Evolutionary conservation across 768 basidiomycete species (phyloP).

Genomic region (Naganishia vishniacii): DNA sequence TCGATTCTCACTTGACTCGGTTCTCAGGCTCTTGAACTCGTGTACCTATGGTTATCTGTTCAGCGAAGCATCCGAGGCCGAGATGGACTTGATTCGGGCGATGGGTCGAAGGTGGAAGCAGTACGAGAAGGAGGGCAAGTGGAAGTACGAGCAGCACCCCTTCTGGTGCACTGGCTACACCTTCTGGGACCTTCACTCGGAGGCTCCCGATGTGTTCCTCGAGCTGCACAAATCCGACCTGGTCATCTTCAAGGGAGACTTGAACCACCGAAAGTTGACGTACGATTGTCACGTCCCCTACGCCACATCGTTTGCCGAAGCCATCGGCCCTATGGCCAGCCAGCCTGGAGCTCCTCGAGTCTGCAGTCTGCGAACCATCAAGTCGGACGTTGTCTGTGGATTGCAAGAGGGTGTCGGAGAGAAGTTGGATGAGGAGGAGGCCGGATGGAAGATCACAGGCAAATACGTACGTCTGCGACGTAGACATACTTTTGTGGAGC

Average conservation of each 20-base stretch:
- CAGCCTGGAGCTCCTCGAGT: slow-evolving; percentile 80
- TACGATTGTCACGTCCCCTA: slow-evolving; percentile 51
- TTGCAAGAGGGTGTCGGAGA: slow-evolving; percentile 57
- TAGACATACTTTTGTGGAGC: too few species aligned
- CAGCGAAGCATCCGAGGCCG: slow-evolving; percentile 69
- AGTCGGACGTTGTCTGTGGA: slow-evolving; percentile 85
- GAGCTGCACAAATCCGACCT: slow-evolving; percentile 84
- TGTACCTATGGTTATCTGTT: slow-evolving; percentile 70
- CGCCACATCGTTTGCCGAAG: slow-evolving; percentile 76
- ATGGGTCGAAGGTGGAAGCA: slow-evolving; percentile 87
- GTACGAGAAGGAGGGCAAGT: slow-evolving; percentile 87
- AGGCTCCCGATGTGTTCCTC: slow-evolving; percentile 62
- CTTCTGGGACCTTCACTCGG: slow-evolving; percentile 53
- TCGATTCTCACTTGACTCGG: not conserved
- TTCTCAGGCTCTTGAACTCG: slow-evolving; percentile 39
- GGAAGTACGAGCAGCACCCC: slow-evolving; percentile 52
- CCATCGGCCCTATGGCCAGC: slow-evolving; percentile 88
- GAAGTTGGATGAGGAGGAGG: slow-evolving; percentile 72
- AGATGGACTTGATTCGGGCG: slow-evolving; percentile 70
- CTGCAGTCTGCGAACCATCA: slow-evolving; percentile 82
- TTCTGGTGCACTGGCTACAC: slow-evolving; percentile 81
- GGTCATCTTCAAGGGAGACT: slow-evolving; percentile 86
- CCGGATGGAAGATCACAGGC: slow-evolving; percentile 94
- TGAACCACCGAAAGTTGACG: slow-evolving; percentile 79
- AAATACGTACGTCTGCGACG: slow-evolving; percentile 72